Evolutionary conservation across 805 yeast genomes (phyloP), one percentile per base, ranked within the genome.

Genomic region (Zygosaccharomyces siamensis): DNA sequence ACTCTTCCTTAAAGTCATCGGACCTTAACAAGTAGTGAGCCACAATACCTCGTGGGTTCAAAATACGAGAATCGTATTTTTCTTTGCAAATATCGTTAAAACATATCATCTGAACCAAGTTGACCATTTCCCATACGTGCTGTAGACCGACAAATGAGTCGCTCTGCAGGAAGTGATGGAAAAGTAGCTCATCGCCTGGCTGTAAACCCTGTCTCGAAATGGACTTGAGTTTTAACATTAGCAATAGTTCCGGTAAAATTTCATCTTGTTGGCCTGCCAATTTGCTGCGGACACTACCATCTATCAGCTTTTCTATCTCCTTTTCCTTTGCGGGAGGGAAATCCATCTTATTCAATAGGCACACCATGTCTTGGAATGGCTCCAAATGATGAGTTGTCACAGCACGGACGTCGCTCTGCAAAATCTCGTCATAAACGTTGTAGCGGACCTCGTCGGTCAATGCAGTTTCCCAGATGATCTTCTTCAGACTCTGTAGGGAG

Each of bases 351-450:
- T 59, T 43, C 8, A 64, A 46, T 43, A 72, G 68, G 16, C 63
- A 48, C 33, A 59, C 62, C 11, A 69, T 46, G 37, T 73, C 74
- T 38, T 70, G 70, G 54, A 65, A 73, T 14, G 71, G 62, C 43
- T 79, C 71, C 24, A 73, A 55, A 47, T 53, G 61, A 43, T 47
- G 56, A 40, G 36, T 48, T 54, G 65, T 52, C 4, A 63, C 55
- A n/a, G 59, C 44, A 23, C 53, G 53, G 10, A 35, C 52, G 14
- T 55, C 54, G 42, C 64, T 57, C 47, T 64, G 63, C 37, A 64
- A 48, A 4, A 66, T 5, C 36, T 53, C 52, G 37, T 56, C 54
- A 44, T 61, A 66, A n/a, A 57, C 46, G 32, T 41, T 40, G 26
- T 40, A 44, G 28, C 70, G 55, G 10, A 51, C 53, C 10, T 62